phyloP scores from a whole-genome alignment of 352 stramenopile species.

The Phytophthora cajani region DNA sequence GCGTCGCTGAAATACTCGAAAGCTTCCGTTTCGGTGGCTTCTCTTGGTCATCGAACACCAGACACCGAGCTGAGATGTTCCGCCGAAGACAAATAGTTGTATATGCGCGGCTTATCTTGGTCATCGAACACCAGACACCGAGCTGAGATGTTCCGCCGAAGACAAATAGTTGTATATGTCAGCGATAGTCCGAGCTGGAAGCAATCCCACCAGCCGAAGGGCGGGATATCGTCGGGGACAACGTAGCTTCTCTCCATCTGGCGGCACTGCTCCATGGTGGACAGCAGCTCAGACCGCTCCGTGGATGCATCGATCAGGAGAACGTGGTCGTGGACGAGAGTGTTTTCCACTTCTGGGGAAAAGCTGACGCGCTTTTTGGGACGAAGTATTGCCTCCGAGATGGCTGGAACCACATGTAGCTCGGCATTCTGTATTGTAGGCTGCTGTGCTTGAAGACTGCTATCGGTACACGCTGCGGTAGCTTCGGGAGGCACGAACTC shows the following conservation, averaged over 20 bases:
- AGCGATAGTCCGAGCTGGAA: conserved; percentile 58
- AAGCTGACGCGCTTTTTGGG: conserved; percentile 34
- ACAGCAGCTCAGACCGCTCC: conserved; percentile 5
- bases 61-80: conserved; percentile 49
- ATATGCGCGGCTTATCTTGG: conserved; percentile 33
- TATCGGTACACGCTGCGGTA: neutral
- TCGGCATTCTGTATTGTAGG: neutral
- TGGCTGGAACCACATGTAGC: neutral
- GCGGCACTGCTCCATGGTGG: conserved; percentile 41
- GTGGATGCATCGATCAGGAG: conserved; percentile 22
- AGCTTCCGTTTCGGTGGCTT: conserved; percentile 19
- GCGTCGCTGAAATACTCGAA: conserved; percentile 28
- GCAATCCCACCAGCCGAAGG: conserved; percentile 58
- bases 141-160: conserved; percentile 60
- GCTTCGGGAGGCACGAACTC: conserved; percentile 37
- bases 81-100: conserved; percentile 55
- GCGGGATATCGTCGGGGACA: conserved; percentile 44
- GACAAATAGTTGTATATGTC: conserved; percentile 54
- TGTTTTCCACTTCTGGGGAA: conserved; percentile 19
- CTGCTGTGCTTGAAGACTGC: neutral
- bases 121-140: conserved; percentile 44
- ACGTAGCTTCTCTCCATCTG: conserved; percentile 59
- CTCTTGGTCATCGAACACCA: conserved; percentile 39
- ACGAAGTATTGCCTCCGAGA: conserved; percentile 4
- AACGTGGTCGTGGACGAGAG: conserved; percentile 25